A percentile compares a stretch with the other conserved stretches of the same genome.
These are phyloP conservation scores for Pyrenula aspistea DNA, from an alignment of 495 filamentous ascomycete species.

Conservation along the genomic window DNA sequence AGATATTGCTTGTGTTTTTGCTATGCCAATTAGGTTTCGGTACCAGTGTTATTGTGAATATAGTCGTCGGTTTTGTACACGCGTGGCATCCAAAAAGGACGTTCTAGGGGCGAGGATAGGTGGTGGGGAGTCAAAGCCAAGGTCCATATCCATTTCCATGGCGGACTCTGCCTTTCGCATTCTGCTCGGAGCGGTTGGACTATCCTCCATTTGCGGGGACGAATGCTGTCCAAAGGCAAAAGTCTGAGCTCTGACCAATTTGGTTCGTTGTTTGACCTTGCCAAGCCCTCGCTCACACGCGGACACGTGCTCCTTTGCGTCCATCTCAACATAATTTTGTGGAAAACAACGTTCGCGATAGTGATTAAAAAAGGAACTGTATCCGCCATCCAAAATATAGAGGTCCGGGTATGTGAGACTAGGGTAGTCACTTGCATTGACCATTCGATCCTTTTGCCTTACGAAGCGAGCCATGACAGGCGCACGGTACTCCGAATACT, in stretches of 20 bases:
- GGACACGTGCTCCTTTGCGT: conserved; percentile 70
- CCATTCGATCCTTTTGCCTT: conserved; percentile 70
- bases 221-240: conserved; percentile 77
- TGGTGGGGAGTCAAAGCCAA: conserved; percentile 14
- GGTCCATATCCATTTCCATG: conserved; percentile 34
- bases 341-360: conserved; percentile 74
- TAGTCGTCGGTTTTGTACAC: not conserved
- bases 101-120: not conserved
- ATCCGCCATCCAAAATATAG: conserved; percentile 94
- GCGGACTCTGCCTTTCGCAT: conserved; percentile 20
- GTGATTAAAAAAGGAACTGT: conserved; percentile 77
- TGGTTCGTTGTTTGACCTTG: conserved; percentile 69
- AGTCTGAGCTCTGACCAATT: conserved; percentile 79
- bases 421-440: conserved; percentile 76
- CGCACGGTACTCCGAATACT: conserved; percentile 95
- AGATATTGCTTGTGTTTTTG: no score
- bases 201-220: conserved; percentile 56
- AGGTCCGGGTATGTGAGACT: conserved; percentile 85
- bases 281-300: conserved; percentile 92
- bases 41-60: not conserved
- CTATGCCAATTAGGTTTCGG: not conserved
- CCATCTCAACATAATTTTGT: conserved; percentile 95
- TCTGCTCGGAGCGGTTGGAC: conserved; percentile 57
- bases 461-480: conserved; percentile 79
- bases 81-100: not conserved